Evolutionary conservation across 2,329 filamentous ascomycete species (phyloP).

Genomic region (Microcera coccophila): DNA sequence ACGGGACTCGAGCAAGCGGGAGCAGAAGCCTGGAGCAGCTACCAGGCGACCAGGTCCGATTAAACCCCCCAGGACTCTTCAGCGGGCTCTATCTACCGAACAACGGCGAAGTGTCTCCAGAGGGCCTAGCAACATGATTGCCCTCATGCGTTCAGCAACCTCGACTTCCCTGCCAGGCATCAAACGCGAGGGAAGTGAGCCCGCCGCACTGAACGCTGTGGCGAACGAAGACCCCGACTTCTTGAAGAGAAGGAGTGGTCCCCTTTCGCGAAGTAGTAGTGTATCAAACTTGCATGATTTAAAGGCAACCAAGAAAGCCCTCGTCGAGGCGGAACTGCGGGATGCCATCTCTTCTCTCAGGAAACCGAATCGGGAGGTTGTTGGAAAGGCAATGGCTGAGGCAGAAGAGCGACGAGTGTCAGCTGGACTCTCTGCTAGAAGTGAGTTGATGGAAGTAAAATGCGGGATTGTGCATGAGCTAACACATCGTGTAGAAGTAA

Average conservation of each 20-base stretch:
- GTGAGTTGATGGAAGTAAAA: conserved; percentile 36
- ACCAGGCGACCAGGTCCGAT: conserved; percentile 44
- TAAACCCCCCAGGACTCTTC: conserved; percentile 50
- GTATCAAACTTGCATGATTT: conserved; percentile 50
- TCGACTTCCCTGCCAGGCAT: conserved; percentile 56
- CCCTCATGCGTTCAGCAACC: conserved; percentile 65
- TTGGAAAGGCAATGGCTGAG: conserved; percentile 63
- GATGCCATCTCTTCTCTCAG: conserved; percentile 71
- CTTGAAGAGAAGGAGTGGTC: conserved; percentile 38
- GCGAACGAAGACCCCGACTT: conserved; percentile 39
- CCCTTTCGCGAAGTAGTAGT: conserved; percentile 41
- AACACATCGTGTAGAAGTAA: conserved; percentile 43
- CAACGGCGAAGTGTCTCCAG: conserved; percentile 51
- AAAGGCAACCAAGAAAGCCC: conserved; percentile 62
- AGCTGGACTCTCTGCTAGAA: conserved; percentile 43
- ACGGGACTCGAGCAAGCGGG: conserved; percentile 39
- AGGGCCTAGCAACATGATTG: conserved; percentile 56
- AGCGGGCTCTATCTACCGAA: conserved; percentile 60
- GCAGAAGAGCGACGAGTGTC: conserved; percentile 59
- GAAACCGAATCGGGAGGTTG: conserved; percentile 70
- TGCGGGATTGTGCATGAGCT: conserved; percentile 19
- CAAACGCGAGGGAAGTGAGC: conserved; percentile 67
- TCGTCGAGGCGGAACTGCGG: conserved; percentile 65
- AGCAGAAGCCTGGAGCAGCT: conserved; percentile 49
- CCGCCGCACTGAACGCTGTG: conserved; percentile 47